A percentile compares a stretch with the other conserved stretches of the same genome.
Evolutionary conservation across 2,329 filamentous ascomycete genomes (phyloP).

Genomic region (Alternaria sp.): DNA sequence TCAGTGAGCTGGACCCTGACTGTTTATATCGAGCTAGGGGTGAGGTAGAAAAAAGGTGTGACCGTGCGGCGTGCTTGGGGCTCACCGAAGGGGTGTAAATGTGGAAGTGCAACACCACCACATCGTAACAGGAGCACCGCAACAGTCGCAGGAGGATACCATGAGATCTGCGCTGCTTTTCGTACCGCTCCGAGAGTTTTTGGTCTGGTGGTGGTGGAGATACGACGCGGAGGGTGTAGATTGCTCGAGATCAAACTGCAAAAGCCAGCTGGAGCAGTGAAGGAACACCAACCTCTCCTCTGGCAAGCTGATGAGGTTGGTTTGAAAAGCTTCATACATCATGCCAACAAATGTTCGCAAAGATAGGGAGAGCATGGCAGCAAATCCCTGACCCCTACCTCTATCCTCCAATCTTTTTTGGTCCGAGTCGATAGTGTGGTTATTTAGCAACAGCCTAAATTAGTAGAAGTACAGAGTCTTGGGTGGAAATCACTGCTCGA

Average conservation of each 20-base stretch:
- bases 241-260: background rate
- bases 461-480: background rate
- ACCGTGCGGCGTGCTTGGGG: background rate
- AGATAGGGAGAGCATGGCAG: background rate
- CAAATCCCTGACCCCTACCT: background rate
- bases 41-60: slow-evolving; percentile 1
- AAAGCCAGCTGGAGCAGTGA: background rate
- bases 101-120: background rate
- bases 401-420: background rate
- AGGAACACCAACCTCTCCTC: background rate
- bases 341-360: background rate
- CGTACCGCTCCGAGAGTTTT: background rate
- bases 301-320: background rate
- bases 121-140: background rate
- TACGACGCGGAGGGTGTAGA: background rate
- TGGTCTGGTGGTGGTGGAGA: slow-evolving; percentile 9
- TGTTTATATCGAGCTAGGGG: background rate
- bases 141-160: background rate
- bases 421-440: background rate
- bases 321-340: background rate
- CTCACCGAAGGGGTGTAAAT: slow-evolving; percentile 1
- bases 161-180: background rate
- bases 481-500: background rate
- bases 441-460: background rate
- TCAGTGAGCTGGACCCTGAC: background rate